A percentile compares a stretch with the other conserved stretches of the same genome.
Conservation (phyloP, 345 rosid species). For the Eucalyptus dawsonii region DNA sequence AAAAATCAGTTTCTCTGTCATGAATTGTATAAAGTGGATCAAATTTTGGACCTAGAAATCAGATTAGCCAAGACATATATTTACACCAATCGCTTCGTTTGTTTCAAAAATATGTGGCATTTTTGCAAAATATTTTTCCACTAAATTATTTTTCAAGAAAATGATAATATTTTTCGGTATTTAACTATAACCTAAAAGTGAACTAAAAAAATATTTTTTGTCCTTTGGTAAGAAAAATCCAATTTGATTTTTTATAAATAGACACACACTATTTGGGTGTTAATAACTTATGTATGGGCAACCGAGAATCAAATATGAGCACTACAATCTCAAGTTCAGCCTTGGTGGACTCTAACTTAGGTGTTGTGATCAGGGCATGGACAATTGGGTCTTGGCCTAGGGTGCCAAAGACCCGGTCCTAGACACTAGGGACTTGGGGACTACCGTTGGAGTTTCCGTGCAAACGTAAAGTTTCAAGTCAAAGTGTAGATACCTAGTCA, state of each 20-base stretch:
- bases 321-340: rapidly evolving
- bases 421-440: too few species aligned
- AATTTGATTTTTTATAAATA: too few species aligned
- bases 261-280: rapidly evolving
- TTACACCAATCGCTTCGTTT: background rate
- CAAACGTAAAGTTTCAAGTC: background rate
- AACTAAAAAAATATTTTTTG: too few species aligned
- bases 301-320: rapidly evolving
- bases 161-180: too few species aligned
- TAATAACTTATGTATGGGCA: background rate
- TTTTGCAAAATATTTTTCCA: too few species aligned
- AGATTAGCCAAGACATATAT: background rate
- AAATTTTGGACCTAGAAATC: background rate
- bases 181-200: too few species aligned
- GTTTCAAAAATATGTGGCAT: too few species aligned
- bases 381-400: background rate
- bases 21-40: background rate
- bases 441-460: background rate
- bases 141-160: background rate
- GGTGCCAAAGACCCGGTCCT: background rate
- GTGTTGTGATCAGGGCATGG: background rate
- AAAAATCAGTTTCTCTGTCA: background rate
- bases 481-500: too few species aligned
- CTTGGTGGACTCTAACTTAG: background rate
- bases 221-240: too few species aligned